Percentiles rank a stretch among this genome's conserved stretches.
Conservation (phyloP, 208 protist species). For the Angomonas ambiguus region DNA sequence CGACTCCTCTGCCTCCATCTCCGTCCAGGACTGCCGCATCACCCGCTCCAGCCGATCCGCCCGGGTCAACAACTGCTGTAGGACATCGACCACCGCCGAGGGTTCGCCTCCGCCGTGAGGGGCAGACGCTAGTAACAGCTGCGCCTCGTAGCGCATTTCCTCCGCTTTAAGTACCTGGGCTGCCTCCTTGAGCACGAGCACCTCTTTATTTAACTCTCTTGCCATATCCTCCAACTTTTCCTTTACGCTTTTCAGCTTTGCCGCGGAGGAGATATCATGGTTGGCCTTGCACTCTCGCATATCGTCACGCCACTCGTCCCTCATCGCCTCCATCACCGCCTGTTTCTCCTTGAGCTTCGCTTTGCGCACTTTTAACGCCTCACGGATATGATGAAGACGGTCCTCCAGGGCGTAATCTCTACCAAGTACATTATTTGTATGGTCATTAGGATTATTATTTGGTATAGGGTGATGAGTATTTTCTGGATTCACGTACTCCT, state of each 20-base stretch:
- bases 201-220: constrained; percentile 44
- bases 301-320: constrained; percentile 55
- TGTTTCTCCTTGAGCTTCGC: constrained; percentile 4
- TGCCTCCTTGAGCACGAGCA: constrained; percentile 38
- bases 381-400: not conserved
- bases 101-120: not conserved
- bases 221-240: constrained; percentile 47
- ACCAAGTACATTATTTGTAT: too few species aligned
- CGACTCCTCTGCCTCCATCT: not conserved
- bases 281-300: constrained; percentile 35
- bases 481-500: not conserved
- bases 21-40: constrained; percentile 12
- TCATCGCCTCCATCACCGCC: constrained; percentile 14
- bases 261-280: constrained; percentile 25
- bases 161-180: constrained; percentile 29
- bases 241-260: constrained; percentile 42
- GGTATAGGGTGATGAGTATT: too few species aligned
- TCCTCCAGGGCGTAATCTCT: not conserved
- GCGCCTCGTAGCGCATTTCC: constrained; percentile 22
- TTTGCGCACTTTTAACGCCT: not conserved
- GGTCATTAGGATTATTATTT: too few species aligned
- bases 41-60: constrained; percentile 38
- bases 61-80: constrained; percentile 30
- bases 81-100: constrained; percentile 3
- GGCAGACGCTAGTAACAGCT: not conserved